Percentiles rank a stretch among this genome's conserved stretches.
Evolutionary conservation across 192 early-diverging fungal genomes (phyloP).

Genomic region (Coemansia sp.): DNA sequence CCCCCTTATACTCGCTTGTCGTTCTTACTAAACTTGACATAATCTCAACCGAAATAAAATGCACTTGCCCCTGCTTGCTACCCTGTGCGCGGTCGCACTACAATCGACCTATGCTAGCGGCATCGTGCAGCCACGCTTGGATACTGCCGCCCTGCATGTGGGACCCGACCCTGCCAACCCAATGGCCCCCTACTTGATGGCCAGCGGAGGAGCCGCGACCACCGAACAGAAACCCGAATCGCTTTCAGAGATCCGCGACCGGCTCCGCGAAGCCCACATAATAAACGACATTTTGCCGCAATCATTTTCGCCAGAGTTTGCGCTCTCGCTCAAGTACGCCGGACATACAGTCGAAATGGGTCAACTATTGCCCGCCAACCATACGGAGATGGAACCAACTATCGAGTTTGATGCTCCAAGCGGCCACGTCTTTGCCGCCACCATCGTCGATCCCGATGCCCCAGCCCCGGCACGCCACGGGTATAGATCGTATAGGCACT

Average conservation of each 20-base stretch:
- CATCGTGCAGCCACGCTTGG: neutral
- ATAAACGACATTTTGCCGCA: constrained; percentile 26
- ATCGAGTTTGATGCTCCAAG: constrained; percentile 35
- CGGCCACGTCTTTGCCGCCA: constrained; percentile 23
- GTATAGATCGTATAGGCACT: constrained; percentile 38
- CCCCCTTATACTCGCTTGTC: too few relatives aligned
- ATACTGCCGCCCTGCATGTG: neutral
- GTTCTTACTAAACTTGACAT: neutral
- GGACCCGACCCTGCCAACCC: constrained; percentile 15
- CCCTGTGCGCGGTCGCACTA: neutral
- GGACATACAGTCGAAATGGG: constrained; percentile 21
- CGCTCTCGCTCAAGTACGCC: constrained; percentile 19
- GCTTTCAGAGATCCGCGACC: neutral
- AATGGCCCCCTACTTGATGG: constrained; percentile 15
- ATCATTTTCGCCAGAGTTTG: constrained; percentile 32
- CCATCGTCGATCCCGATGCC: constrained; percentile 40
- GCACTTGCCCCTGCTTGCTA: neutral
- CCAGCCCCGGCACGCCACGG: constrained; percentile 28
- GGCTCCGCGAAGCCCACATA: constrained; percentile 11
- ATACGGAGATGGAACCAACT: constrained; percentile 22
- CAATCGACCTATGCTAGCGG: neutral
- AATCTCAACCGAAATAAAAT: neutral
- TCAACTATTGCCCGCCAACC: constrained; percentile 28
- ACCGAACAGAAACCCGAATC: neutral
- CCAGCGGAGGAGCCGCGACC: neutral